These are phyloP conservation scores for Sedum album DNA, from an alignment of 164 flowering plant species.

Conservation along the genomic window DNA sequence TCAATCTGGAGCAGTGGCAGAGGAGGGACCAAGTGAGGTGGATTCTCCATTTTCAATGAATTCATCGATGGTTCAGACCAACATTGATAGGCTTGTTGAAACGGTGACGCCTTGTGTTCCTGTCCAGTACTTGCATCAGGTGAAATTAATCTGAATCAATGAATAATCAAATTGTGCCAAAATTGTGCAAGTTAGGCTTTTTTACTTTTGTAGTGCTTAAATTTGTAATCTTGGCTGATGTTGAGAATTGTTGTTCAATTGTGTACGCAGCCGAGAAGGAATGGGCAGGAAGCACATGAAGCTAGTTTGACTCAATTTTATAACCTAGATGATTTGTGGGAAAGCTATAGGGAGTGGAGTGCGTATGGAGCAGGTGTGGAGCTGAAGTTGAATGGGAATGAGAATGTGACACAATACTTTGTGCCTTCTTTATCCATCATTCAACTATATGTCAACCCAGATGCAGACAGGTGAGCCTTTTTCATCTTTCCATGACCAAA, in stretches of 20 bases:
- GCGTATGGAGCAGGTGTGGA: slow-evolving; percentile 1
- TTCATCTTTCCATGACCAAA: neutral
- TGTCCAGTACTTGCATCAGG: neutral
- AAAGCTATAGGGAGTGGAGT: slow-evolving; percentile 4
- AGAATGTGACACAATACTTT: neutral
- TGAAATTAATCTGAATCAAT: neutral
- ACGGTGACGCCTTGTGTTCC: slow-evolving; percentile 4
- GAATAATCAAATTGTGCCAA: neutral
- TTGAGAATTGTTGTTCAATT: neutral
- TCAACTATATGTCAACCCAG: neutral
- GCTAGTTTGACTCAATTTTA: neutral
- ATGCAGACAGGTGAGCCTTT: neutral
- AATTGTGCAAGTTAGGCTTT: neutral
- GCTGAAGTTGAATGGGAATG: neutral
- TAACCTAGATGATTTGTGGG: neutral
- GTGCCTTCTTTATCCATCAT: neutral
- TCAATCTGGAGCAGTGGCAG: neutral
- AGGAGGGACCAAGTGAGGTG: neutral
- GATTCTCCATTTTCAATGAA: neutral
- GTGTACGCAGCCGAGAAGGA: neutral
- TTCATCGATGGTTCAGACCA: neutral
- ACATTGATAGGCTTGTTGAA: slow-evolving; percentile 3
- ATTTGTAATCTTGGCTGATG: neutral
- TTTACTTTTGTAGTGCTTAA: neutral
- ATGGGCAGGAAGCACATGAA: neutral